Evolutionary conservation across 306 rosid genomes (phyloP).

Genomic region (Nissolia schottii): DNA sequence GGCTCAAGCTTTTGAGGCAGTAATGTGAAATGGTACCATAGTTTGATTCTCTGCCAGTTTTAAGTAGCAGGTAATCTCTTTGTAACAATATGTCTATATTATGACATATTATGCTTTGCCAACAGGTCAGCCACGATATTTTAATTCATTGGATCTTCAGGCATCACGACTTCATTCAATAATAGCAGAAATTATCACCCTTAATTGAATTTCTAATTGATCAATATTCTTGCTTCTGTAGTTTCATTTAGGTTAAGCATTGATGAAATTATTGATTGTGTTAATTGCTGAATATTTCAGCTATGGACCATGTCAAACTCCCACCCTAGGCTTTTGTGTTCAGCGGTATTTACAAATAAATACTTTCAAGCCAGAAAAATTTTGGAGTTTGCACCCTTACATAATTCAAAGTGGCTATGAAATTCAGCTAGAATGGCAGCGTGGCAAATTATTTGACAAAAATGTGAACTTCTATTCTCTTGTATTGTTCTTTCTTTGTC

Average conservation of each 20-base stretch:
- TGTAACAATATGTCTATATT: not conserved
- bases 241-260: constrained; percentile 17
- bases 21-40: not conserved
- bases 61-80: constrained; percentile 4
- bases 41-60: constrained; percentile 5
- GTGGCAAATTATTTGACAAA: constrained; percentile 76
- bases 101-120: constrained; percentile 7
- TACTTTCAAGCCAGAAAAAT: constrained; percentile 90
- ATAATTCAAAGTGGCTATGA: constrained; percentile 78
- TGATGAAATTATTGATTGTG: constrained; percentile 25
- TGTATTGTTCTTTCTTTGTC: not conserved
- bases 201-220: constrained; percentile 6
- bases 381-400: constrained; percentile 81
- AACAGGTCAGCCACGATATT: not conserved
- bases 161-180: constrained; percentile 4
- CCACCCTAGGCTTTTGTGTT: constrained; percentile 94
- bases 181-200: not conserved
- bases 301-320: constrained; percentile 99
- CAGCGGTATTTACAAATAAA: constrained; percentile 87
- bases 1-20: not conserved
- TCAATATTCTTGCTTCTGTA: constrained; percentile 3
- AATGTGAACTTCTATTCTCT: constrained; percentile 50
- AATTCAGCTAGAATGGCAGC: constrained; percentile 91
- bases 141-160: constrained; percentile 3
- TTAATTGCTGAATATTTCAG: constrained; percentile 53